Evolutionary conservation across 2,329 filamentous ascomycete species (phyloP).

Genomic region (Penicillium griseofulvum): DNA sequence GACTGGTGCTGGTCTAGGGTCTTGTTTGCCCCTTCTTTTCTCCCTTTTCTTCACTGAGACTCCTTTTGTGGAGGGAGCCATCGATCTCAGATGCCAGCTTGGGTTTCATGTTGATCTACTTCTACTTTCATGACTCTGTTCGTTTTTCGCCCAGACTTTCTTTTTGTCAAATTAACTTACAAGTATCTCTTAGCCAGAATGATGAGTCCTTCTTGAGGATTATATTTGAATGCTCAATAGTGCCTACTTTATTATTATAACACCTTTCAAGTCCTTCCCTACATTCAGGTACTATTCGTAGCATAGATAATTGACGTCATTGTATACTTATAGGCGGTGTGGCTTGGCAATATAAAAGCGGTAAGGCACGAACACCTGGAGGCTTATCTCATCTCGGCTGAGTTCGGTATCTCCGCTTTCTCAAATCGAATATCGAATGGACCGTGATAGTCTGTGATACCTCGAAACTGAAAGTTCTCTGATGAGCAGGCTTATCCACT

Average conservation of each 20-base stretch:
- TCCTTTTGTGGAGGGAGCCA: not conserved
- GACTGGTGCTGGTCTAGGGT: conserved; percentile 12
- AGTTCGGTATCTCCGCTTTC: conserved; percentile 9
- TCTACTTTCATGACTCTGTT: not conserved
- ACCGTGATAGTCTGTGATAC: conserved; percentile 5
- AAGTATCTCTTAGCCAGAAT: conserved; percentile 4
- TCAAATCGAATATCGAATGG: not conserved
- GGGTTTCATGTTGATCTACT: not conserved
- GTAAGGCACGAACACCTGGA: not conserved
- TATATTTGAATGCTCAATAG: not conserved
- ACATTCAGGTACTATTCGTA: not conserved
- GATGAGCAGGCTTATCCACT: conserved; percentile 10
- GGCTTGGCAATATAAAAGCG: not conserved
- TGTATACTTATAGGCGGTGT: not conserved
- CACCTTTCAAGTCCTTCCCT: too few species aligned
- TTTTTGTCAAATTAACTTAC: not conserved
- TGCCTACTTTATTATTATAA: not conserved
- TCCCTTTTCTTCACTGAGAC: not conserved
- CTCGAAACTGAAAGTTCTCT: conserved; percentile 5
- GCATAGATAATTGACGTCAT: not conserved
- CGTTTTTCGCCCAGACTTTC: not conserved
- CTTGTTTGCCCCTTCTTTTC: not conserved
- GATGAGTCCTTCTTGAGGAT: not conserved
- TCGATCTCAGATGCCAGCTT: not conserved
- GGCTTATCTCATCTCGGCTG: conserved; percentile 4